Conservation (phyloP, 2,329 filamentous ascomycete species). For the Sporothrix schenckii region DNA sequence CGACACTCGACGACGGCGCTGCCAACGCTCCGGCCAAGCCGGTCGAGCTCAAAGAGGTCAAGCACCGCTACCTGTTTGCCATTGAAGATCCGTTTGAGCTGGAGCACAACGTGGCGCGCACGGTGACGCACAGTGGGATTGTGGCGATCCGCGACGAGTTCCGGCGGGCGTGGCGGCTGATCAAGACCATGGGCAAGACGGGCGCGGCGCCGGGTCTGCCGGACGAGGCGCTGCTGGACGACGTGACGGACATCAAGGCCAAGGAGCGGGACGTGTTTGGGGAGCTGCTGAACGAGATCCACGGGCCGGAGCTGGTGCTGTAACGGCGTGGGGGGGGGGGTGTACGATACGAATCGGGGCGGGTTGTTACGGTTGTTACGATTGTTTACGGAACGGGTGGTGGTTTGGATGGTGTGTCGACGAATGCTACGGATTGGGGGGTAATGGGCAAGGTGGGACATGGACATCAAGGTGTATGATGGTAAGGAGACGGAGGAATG, state of each 20-base stretch:
- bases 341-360: not conserved
- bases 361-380: not conserved
- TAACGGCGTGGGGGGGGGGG: not conserved
- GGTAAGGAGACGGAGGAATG: not conserved
- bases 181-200: constrained; percentile 54
- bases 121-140: constrained; percentile 81
- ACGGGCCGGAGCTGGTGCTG: constrained; percentile 40
- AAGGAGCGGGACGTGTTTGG: constrained; percentile 45
- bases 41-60: constrained; percentile 65
- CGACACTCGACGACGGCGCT: not conserved
- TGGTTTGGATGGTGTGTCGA: not conserved
- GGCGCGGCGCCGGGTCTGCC: constrained; percentile 30
- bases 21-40: constrained; percentile 39
- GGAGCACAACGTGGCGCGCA: constrained; percentile 85
- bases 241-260: constrained; percentile 47
- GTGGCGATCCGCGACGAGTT: constrained; percentile 84
- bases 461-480: not conserved
- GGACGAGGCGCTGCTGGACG: constrained; percentile 56
- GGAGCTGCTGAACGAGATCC: constrained; percentile 48
- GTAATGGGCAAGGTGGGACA: constrained; percentile 1
- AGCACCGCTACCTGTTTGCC: constrained; percentile 80
- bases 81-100: constrained; percentile 92
- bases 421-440: too few relatives aligned
- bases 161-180: constrained; percentile 74
- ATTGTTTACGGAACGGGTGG: too few relatives aligned